Evolutionary conservation across 768 basidiomycete species (phyloP).

Genomic region (Lentinus tigrinus): DNA sequence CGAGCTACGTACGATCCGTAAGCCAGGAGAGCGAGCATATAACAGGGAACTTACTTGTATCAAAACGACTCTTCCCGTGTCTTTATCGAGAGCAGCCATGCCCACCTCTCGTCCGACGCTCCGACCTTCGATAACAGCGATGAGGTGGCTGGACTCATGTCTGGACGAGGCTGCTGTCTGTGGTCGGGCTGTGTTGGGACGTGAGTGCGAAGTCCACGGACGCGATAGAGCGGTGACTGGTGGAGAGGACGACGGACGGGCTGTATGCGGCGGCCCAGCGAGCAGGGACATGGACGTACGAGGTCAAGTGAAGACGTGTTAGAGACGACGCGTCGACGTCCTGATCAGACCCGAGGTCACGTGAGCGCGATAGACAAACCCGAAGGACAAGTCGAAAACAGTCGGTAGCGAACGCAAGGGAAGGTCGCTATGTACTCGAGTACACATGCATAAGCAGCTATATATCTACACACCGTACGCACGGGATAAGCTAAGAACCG

Average conservation of each 20-base stretch:
- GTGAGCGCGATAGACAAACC: background rate
- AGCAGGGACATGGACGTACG: slow-evolving; percentile 8
- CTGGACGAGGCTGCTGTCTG: slow-evolving; percentile 60
- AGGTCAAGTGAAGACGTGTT: background rate
- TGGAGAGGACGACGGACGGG: slow-evolving; percentile 11
- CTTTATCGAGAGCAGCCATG: slow-evolving; percentile 80
- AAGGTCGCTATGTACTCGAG: background rate
- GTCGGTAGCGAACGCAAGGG: too few relatives aligned
- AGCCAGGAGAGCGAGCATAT: background rate
- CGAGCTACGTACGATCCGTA: slow-evolving; percentile 46
- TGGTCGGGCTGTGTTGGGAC: slow-evolving; percentile 58
- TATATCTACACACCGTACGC: background rate
- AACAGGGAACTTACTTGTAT: slow-evolving; percentile 64
- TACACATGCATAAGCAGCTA: background rate
- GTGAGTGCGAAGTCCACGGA: slow-evolving; percentile 57
- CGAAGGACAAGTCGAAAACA: background rate
- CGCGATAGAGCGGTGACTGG: slow-evolving; percentile 34
- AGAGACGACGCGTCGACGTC: background rate
- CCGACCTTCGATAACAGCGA: slow-evolving; percentile 74
- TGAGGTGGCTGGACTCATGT: slow-evolving; percentile 59
- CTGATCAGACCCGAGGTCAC: background rate
- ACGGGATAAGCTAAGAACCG: background rate
- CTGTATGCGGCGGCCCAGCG: background rate
- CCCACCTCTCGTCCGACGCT: slow-evolving; percentile 84
- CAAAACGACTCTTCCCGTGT: slow-evolving; percentile 71